Evolutionary conservation across 495 filamentous ascomycete genomes (phyloP), one percentile per base, ranked within the genome.

Genomic region (Podospora fimiseda): DNA sequence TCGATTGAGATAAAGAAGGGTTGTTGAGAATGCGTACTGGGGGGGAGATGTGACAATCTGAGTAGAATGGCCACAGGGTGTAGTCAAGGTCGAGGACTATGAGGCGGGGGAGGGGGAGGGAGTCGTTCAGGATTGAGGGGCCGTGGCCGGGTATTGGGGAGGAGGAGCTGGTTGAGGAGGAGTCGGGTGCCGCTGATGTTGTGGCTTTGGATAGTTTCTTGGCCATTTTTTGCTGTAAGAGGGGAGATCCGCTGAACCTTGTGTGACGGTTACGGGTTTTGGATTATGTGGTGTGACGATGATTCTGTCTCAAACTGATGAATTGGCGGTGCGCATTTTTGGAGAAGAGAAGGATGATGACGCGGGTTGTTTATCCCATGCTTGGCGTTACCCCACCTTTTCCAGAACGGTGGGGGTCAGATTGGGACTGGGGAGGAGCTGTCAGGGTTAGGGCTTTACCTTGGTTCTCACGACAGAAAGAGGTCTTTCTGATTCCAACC

Each of bases 51-150:
- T 96, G 90, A 13, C 90, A 95, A 73, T 96, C 93, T 2, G 90
- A 84, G 90, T 92, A 98, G 74, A 95, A 95, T 2, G 90, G 89
- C 93, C 93, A 96, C 1, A 98, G 77, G 0, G 93, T 98, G 74
- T 95, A 96, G 75, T 98, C 93, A 46, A 96, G 79, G 67, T 98
- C 93, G 71, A 98, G 95, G 51, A 87, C 85, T 55, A 98, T 79
- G 54, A 94, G 71, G 56, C 85, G 88, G 0, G 93, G 93, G 2
- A 98, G 82, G 1, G 89, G 87, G 0, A 81, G 79, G 51, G 82
- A 83, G 68, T 98, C 91, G 44, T 70, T 79, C 65, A 95, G 65
- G 51, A 64, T 74, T 55, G 48, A 54, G 23, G 42, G 65, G 54
- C 11, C 21, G n/a, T 3, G 56, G 55, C 43, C 55, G 58, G 49